Evolutionary conservation across 1,284 basidiomycete species (phyloP).

Genomic region (Boletus mariae): DNA sequence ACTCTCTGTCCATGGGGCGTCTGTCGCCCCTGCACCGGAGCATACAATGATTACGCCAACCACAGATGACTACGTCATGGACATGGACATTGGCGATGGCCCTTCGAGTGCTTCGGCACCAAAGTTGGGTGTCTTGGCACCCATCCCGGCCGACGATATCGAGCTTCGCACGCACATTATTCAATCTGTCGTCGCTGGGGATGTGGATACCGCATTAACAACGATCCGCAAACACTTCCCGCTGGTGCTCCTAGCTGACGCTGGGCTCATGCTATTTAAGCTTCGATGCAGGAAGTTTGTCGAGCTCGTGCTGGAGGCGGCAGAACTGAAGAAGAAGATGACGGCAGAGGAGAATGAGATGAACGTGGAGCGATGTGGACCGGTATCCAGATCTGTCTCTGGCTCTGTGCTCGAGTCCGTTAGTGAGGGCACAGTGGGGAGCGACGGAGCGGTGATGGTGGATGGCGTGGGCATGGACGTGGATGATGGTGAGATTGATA

Average conservation of each 20-base stretch:
- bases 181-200: slow-evolving; percentile 61
- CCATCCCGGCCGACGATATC: slow-evolving; percentile 44
- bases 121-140: slow-evolving; percentile 5
- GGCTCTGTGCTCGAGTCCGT: slow-evolving; percentile 26
- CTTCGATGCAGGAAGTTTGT: slow-evolving; percentile 79
- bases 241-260: slow-evolving; percentile 59
- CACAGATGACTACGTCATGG: slow-evolving; percentile 47
- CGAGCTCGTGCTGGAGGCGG: slow-evolving; percentile 68
- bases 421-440: slow-evolving; percentile 25
- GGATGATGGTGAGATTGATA: slow-evolving; percentile 38
- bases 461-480: slow-evolving; percentile 53
- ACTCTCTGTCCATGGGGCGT: slow-evolving; percentile 12
- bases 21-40: slow-evolving; percentile 3
- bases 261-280: slow-evolving; percentile 69
- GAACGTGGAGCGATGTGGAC: slow-evolving; percentile 26
- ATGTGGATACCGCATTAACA: slow-evolving; percentile 66
- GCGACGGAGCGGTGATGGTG: slow-evolving; percentile 27
- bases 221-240: slow-evolving; percentile 56
- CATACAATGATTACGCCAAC: slow-evolving; percentile 8
- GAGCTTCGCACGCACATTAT: slow-evolving; percentile 67
- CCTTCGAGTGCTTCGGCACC: slow-evolving; percentile 6
- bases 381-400: slow-evolving; percentile 28
- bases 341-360: slow-evolving; percentile 36
- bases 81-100: slow-evolving; percentile 33
- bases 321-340: slow-evolving; percentile 61